Evolutionary conservation across 2,329 filamentous ascomycete species (phyloP), one percentile per base, ranked within the genome.

Genomic region (Pseudocercospora fijiensis): DNA sequence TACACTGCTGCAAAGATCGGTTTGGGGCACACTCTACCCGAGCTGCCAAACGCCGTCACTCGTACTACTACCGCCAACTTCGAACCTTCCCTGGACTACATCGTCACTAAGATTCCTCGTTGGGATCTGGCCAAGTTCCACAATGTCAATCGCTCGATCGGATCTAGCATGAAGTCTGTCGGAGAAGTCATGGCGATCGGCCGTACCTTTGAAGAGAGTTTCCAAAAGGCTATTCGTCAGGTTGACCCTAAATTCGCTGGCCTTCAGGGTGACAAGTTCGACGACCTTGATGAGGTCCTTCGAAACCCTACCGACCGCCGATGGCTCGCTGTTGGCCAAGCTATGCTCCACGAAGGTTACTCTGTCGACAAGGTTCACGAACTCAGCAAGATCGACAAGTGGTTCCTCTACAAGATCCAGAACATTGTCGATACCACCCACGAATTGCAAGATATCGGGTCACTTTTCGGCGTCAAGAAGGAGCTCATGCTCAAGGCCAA

Each of bases 41-140:
- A 98, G 80, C 86, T 99, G 26, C 95, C 95, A 71, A 99, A 99
- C 74, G 94, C 95, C 65, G 95, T 99, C 62, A 99, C 95, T 66
- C 96, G 96, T 83, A 98, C 95, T 11, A 99, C 95, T 18, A 98
- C 95, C 8, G 95, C 95, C 75, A 98, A 98, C 84, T 99, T 99
- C 76, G 95, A 99, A 80, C 95, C 95, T 58, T 96, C 91, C 67
- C 83, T 99, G 69, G 95, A 99, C 76, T 99, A 99, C 78, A 92
- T 99, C 69, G 95, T 99, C 70, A 96, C 92, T 72, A 99, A 99
- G 84, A 98, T 99, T 72, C 95, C 95, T 72, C 88, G 95, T 75
- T 99, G 95, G 95, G 95, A 99, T 84, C 80, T 99, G 76, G 88
- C 91, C 83, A 99, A 99, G 83, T 99, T 99, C 85, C 94, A 98